phyloP scores from a whole-genome alignment of 306 rosid genomes.

The Herpetospermum pedunculosum region DNA sequence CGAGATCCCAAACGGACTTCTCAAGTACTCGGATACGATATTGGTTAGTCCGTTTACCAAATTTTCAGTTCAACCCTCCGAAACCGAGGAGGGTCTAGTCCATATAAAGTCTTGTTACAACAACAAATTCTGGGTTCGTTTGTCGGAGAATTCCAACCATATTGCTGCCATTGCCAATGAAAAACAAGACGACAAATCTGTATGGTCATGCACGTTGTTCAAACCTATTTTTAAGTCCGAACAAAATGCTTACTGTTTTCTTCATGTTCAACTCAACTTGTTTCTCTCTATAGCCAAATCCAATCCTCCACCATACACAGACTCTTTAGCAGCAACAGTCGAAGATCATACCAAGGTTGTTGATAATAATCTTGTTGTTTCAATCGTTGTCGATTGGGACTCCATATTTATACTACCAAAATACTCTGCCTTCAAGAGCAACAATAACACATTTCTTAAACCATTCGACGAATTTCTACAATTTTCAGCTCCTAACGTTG shows the following conservation, averaged over 20 bases:
- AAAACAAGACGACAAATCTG: neutral
- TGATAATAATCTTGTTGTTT: neutral
- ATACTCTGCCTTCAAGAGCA: too few species aligned
- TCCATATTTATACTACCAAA: too few species aligned
- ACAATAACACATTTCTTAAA: neutral
- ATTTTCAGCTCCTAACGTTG: neutral
- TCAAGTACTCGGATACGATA: neutral
- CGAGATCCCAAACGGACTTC: neutral
- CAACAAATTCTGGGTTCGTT: neutral
- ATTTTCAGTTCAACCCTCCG: neutral
- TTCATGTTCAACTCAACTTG: neutral
- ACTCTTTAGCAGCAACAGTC: neutral
- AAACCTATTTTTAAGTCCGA: too few species aligned
- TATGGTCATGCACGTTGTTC: conserved; percentile 9
- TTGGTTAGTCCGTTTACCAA: neutral
- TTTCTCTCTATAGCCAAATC: neutral
- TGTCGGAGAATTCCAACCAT: neutral
- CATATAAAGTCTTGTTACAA: too few species aligned
- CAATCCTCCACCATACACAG: neutral
- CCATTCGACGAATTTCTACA: neutral
- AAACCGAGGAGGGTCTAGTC: neutral
- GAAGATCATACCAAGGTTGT: neutral
- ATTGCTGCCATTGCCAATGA: neutral
- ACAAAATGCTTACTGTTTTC: neutral
- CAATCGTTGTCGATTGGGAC: neutral